A percentile compares a stretch with the other conserved stretches of the same genome.
phyloP scores from a whole-genome alignment of 2,329 filamentous ascomycete genomes.

The Penicillium aurantiogriseum region DNA sequence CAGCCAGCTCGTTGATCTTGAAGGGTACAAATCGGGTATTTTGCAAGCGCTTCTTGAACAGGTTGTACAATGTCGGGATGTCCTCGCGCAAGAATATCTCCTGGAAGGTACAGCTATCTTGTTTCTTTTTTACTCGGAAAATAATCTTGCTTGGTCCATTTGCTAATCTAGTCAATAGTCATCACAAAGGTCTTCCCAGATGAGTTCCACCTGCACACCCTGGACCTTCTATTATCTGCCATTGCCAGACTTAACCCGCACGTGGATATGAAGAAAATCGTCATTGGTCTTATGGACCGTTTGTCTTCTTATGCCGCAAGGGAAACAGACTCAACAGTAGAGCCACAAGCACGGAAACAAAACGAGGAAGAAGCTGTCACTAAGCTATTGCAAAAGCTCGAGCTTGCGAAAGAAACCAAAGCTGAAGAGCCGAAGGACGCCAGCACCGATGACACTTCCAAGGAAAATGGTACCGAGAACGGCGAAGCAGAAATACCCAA shows the following conservation, averaged over 20 bases:
- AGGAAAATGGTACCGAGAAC: constrained; percentile 38
- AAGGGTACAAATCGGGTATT: constrained; percentile 89
- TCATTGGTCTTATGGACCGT: constrained; percentile 96
- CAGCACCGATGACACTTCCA: constrained; percentile 29
- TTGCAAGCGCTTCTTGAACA: constrained; percentile 88
- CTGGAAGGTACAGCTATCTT: constrained; percentile 63
- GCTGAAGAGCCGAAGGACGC: constrained; percentile 39
- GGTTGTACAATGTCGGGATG: constrained; percentile 95
- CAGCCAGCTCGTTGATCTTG: constrained; percentile 92
- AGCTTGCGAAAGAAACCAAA: constrained; percentile 61
- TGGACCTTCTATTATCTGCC: constrained; percentile 91
- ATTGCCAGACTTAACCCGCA: constrained; percentile 92
- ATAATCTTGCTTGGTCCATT: constrained; percentile 20
- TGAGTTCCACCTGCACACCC: constrained; percentile 94
- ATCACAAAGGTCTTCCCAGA: constrained; percentile 99
- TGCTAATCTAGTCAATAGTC: constrained; percentile 52
- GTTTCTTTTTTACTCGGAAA: not conserved
- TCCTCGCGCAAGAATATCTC: constrained; percentile 94
- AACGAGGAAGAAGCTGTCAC: constrained; percentile 80
- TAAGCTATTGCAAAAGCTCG: constrained; percentile 74
- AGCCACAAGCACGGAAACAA: constrained; percentile 71
- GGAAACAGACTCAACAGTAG: constrained; percentile 69
- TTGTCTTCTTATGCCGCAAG: constrained; percentile 91
- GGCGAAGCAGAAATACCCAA: constrained; percentile 35
- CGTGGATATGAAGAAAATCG: constrained; percentile 96